A percentile compares a stretch with the other conserved stretches of the same genome.
These are phyloP conservation scores for Hyphodiscus sp. DNA, from an alignment of 2,329 filamentous ascomycete species.

Conservation along the genomic window DNA sequence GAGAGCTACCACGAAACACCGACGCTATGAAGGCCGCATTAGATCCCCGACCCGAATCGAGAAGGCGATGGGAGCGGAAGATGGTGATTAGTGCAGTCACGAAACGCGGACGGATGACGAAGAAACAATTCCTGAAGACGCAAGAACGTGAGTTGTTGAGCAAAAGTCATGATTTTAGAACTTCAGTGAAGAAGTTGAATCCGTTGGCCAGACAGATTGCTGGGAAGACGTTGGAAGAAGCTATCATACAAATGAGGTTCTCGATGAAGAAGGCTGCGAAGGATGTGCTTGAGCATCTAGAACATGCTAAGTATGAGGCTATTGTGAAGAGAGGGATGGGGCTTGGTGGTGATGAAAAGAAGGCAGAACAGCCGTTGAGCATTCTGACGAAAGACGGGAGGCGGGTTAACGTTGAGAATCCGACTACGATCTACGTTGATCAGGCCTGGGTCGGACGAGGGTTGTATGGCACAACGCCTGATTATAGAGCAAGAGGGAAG, in stretches of 20 bases:
- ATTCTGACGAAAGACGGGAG: constrained; percentile 72
- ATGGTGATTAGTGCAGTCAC: constrained; percentile 74
- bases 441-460: constrained; percentile 90
- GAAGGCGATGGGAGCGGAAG: constrained; percentile 73
- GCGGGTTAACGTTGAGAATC: constrained; percentile 63
- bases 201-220: constrained; percentile 81
- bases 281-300: constrained; percentile 72
- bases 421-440: constrained; percentile 80
- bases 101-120: constrained; percentile 59
- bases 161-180: constrained; percentile 70
- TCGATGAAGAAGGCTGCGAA: constrained; percentile 87
- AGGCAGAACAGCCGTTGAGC: constrained; percentile 38
- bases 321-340: constrained; percentile 82
- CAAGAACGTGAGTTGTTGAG: constrained; percentile 48
- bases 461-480: constrained; percentile 47
- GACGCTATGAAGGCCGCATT: constrained; percentile 55
- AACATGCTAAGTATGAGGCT: constrained; percentile 75
- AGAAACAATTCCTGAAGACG: constrained; percentile 60
- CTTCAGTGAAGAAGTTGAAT: constrained; percentile 85
- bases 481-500: constrained; percentile 71
- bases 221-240: constrained; percentile 90
- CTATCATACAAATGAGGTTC: constrained; percentile 90
- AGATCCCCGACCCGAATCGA: constrained; percentile 68
- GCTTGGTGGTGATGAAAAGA: constrained; percentile 38
- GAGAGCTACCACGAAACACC: constrained; percentile 34